Percentiles rank a stretch among this genome's conserved stretches.
phyloP scores from a whole-genome alignment of 2,329 filamentous ascomycete genomes.

The Paecilomyces sp. region DNA sequence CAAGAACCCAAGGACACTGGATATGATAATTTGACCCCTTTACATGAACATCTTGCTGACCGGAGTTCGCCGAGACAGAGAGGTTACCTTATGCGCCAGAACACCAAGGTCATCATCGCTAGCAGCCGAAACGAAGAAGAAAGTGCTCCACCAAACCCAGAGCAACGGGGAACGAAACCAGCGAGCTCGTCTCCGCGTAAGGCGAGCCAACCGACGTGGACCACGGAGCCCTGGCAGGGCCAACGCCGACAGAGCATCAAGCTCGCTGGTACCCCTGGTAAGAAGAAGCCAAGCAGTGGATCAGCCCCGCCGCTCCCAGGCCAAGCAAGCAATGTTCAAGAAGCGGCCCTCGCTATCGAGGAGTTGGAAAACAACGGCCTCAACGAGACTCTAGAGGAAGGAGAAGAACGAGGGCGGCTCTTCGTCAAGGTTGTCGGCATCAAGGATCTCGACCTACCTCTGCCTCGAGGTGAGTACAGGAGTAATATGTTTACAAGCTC shows the following conservation, averaged over 20 bases:
- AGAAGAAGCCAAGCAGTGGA: conserved; percentile 56
- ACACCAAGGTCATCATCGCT: conserved; percentile 94
- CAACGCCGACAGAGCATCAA: conserved; percentile 64
- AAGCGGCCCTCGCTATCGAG: conserved; percentile 54
- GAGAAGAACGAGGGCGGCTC: conserved; percentile 76
- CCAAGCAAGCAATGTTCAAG: conserved; percentile 63
- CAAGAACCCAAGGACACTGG: conserved; percentile 14
- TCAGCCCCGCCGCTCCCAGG: conserved; percentile 78
- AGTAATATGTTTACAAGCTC: background rate
- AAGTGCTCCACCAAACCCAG: conserved; percentile 17
- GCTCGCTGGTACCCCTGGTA: conserved; percentile 49
- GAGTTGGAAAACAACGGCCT: conserved; percentile 61
- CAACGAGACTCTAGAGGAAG: conserved; percentile 60
- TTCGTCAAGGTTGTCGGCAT: conserved; percentile 99
- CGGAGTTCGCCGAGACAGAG: conserved; percentile 64
- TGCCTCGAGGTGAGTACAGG: conserved; percentile 71
- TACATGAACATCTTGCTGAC: conserved; percentile 53
- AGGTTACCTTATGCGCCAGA: conserved; percentile 97
- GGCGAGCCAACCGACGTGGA: conserved; percentile 82
- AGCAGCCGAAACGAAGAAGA: conserved; percentile 62
- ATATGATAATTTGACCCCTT: conserved; percentile 21
- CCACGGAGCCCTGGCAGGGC: conserved; percentile 93
- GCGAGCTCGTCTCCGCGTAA: conserved; percentile 63
- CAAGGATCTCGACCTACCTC: conserved; percentile 85
- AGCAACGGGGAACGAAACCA: conserved; percentile 47